Base-by-base conservation (phyloP, 345 rosid species). In the Salix brachista region DNA sequence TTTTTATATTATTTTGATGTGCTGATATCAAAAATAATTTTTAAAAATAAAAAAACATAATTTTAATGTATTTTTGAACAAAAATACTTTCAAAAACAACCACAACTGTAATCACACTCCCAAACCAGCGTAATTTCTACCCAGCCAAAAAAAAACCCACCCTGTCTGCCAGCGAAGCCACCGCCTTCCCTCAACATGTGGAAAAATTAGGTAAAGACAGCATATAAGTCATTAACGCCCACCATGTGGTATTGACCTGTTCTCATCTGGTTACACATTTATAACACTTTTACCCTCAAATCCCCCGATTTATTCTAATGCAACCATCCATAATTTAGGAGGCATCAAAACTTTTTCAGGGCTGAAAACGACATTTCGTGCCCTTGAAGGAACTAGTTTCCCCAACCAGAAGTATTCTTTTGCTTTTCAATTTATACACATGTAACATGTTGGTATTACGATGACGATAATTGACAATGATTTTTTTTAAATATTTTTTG, bases 321-420 rank as follows among this genome's bases (percentile, higher is more conserved):
- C 19, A 3, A 7, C 19, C 9, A 8, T 17, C 32, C 23, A 19
- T 21, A 48, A 25, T 61, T 18, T n/a, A 21, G 44, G 5, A 12
- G 39, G 13, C n/a, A 11, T 32, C 4, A 52, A 13, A 0, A 21
- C 66, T 42, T 1, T n/a, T 26, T 0, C 1, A 32, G 42, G 89
- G 87, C 54, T 25, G 74, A 82, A 80, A 73, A 10, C n/a, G 85
- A 76, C 74, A 80, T 77, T 81, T 23, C 72, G 60, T 0, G 16
- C 17, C 1, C 42, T 42, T 1, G 4, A 46, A 3, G 21, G 32
- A 48, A 28, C 78, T 62, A 13, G 69, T 8, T 13, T 8, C 65
- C 75, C 78, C 69, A 42, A 36, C 81, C 84, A 58, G 23, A 37
- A 56, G 32, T 39, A 48, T 70, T 66, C 64, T 16, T 3, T 6